Percentiles rank a stretch among this genome's conserved stretches.
Conservation (phyloP, 345 rosid genomes). For the Erodium maritimum region DNA sequence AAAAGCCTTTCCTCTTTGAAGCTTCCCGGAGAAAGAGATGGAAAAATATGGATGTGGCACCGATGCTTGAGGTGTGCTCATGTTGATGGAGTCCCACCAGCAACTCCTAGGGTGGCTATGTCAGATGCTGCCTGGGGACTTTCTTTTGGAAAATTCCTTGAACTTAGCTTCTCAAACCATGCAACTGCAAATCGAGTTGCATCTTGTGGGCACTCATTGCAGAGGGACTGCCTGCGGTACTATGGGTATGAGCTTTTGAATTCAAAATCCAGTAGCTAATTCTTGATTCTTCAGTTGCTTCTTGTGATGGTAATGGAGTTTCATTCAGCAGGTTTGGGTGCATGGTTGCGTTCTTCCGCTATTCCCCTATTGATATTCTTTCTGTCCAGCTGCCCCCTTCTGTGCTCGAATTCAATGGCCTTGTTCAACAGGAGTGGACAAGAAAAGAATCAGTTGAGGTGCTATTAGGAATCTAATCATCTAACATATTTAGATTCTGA, state of each 20-base stretch:
- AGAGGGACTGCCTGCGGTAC: conserved; percentile 91
- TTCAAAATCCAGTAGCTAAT: neutral
- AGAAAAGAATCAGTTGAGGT: conserved; percentile 78
- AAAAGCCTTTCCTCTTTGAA: conserved; percentile 49
- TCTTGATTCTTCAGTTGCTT: neutral
- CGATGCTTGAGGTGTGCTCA: conserved; percentile 86
- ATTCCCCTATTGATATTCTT: conserved; percentile 83
- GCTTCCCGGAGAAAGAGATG: conserved; percentile 87
- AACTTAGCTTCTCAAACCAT: conserved; percentile 92
- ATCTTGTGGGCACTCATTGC: conserved; percentile 95
- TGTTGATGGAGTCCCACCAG: conserved; percentile 85
- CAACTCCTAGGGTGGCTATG: conserved; percentile 91
- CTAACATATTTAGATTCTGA: conserved; percentile 1
- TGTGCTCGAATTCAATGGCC: conserved; percentile 53
- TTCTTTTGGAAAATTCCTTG: conserved; percentile 95
- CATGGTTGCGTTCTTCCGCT: conserved; percentile 96
- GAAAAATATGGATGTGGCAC: conserved; percentile 99
- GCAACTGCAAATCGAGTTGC: conserved; percentile 98
- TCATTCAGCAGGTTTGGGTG: conserved; percentile 60
- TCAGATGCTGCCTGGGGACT: conserved; percentile 99
- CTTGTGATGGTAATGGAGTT: conserved; percentile 8
- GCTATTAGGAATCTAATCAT: conserved; percentile 2
- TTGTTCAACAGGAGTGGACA: conserved; percentile 60
- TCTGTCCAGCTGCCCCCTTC: conserved; percentile 71
- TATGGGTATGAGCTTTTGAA: conserved; percentile 52